Percentiles rank a stretch among this genome's conserved stretches.
Conservation (phyloP, 2,329 filamentous ascomycete genomes). For the Lachnellula suecica region DNA sequence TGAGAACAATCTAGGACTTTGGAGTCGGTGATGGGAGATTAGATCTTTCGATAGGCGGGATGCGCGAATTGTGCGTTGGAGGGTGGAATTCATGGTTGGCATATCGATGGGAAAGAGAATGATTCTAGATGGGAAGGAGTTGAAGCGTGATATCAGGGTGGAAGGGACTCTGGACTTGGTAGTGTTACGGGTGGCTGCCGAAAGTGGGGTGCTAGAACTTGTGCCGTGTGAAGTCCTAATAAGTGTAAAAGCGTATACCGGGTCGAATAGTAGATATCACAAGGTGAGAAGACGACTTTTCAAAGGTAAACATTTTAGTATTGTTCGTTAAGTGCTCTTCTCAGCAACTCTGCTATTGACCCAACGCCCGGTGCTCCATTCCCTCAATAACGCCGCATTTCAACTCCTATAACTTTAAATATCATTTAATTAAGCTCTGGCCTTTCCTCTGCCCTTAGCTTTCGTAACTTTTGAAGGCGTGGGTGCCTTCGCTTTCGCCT, state of each 20-base stretch:
- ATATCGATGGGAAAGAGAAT: no score
- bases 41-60: not conserved
- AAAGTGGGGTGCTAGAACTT: not conserved
- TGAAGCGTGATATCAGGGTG: no score
- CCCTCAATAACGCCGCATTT: slow-evolving; percentile 1
- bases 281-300: no score
- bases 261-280: not conserved
- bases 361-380: slow-evolving; percentile 6
- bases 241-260: not conserved
- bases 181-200: not conserved
- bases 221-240: not conserved
- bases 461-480: slow-evolving; percentile 32
- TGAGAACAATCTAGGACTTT: slow-evolving; percentile 14
- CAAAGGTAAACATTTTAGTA: not conserved
- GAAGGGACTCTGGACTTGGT: not conserved
- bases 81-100: slow-evolving; percentile 6
- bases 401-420: slow-evolving; percentile 13
- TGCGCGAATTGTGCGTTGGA: not conserved
- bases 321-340: not conserved
- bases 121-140: no score
- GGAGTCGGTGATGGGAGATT: not conserved
- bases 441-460: slow-evolving; percentile 43
- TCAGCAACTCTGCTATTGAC: not conserved
- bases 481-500: slow-evolving; percentile 6
- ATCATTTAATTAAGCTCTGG: slow-evolving; percentile 40